Conservation (phyloP, 1,284 basidiomycete species). For the Ustilago vetiveriae region DNA sequence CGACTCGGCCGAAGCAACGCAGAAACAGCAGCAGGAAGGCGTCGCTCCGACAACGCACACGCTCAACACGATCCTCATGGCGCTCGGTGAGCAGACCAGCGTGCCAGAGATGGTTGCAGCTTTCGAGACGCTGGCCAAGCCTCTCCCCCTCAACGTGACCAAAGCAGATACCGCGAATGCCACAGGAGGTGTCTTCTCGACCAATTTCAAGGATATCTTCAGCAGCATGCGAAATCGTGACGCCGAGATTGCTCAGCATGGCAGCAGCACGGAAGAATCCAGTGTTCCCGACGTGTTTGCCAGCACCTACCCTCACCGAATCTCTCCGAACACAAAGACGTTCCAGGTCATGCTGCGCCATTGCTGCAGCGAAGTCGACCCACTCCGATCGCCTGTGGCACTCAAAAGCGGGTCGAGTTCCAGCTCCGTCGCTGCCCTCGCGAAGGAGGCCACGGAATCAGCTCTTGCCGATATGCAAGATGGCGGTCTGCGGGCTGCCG, state of each 20-base stretch:
- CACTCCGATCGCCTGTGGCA: constrained; percentile 49
- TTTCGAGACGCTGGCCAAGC: constrained; percentile 59
- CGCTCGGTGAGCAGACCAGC: constrained; percentile 62
- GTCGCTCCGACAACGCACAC: constrained; percentile 51
- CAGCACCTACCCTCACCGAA: constrained; percentile 17
- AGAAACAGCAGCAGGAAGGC: constrained; percentile 13
- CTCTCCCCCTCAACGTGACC: constrained; percentile 29
- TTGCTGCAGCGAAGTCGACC: constrained; percentile 50
- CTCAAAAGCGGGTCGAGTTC: constrained; percentile 31
- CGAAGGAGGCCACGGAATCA: constrained; percentile 34
- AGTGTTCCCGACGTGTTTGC: constrained; percentile 25
- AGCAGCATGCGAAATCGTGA: constrained; percentile 35
- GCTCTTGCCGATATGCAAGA: constrained; percentile 40
- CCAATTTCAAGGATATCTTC: constrained; percentile 39
- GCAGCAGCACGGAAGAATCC: constrained; percentile 4
- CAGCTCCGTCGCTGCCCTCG: constrained; percentile 22
- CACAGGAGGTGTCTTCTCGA: constrained; percentile 37
- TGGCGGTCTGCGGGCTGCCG: constrained; percentile 36
- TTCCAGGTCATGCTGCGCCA: constrained; percentile 53
- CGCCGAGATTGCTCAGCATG: constrained; percentile 7
- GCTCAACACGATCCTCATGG: constrained; percentile 64
- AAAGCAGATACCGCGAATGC: constrained; percentile 2
- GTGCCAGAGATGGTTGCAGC: constrained; percentile 62
- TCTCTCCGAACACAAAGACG: constrained; percentile 58
- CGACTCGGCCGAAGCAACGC: constrained; percentile 26